Percentiles rank a stretch among this genome's conserved stretches.
Evolutionary conservation across 148 eudicot genomes (phyloP).

Genomic region (Hydrangea macrophylla): DNA sequence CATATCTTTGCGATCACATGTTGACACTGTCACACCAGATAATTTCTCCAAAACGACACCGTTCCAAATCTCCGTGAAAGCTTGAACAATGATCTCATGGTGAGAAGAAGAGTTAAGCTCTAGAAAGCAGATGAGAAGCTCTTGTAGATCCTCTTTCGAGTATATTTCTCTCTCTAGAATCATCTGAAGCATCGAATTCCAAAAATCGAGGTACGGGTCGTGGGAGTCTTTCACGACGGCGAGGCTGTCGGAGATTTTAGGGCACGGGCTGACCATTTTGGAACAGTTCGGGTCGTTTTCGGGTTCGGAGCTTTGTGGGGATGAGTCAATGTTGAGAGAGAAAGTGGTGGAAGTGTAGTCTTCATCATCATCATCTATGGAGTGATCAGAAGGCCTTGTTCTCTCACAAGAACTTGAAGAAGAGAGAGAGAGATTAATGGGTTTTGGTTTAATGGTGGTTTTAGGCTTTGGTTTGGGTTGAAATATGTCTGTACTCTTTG

Average conservation of each 20-base stretch:
- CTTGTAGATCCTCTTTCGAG: slow-evolving; percentile 34
- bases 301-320: background rate
- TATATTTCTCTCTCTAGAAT: slow-evolving; percentile 42
- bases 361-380: background rate
- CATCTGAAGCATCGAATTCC: slow-evolving; percentile 57
- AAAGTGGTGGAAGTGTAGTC: slow-evolving; percentile 3
- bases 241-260: slow-evolving; percentile 27
- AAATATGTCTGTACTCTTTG: slow-evolving; percentile 16
- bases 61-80: slow-evolving; percentile 52
- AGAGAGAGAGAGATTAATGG: background rate
- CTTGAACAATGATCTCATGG: slow-evolving; percentile 42
- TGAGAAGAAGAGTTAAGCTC: slow-evolving; percentile 43
- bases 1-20: too few relatives aligned
- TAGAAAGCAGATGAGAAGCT: slow-evolving; percentile 46
- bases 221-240: slow-evolving; percentile 47
- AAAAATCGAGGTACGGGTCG: slow-evolving; percentile 54
- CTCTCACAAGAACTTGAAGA: slow-evolving; percentile 15
- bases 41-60: slow-evolving; percentile 24
- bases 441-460: slow-evolving; percentile 11
- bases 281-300: background rate
- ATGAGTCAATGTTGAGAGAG: background rate
- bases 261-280: slow-evolving; percentile 5
- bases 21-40: too few relatives aligned
- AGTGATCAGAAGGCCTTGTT: too few relatives aligned
- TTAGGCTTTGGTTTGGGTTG: slow-evolving; percentile 24